Percentiles rank a stretch among this genome's conserved stretches.
These are phyloP conservation scores for Aspergillus floridensis DNA, from an alignment of 2,329 filamentous ascomycete genomes.

Conservation along the genomic window DNA sequence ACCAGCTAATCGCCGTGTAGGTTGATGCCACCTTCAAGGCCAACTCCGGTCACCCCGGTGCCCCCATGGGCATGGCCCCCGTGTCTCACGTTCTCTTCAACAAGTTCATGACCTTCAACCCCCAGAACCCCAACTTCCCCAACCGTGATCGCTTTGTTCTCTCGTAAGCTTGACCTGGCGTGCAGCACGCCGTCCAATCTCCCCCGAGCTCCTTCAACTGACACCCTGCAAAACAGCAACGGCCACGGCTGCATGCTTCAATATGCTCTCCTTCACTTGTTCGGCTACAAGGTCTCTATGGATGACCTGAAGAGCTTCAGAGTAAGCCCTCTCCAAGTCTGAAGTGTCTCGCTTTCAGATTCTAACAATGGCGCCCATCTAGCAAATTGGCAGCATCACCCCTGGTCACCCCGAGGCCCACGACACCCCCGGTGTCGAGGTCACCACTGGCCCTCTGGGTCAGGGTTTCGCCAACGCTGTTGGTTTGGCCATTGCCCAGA, in stretches of 20 bases:
- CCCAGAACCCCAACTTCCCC: slow-evolving; percentile 94
- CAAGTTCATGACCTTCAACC: slow-evolving; percentile 99
- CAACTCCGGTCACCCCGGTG: slow-evolving; percentile 98
- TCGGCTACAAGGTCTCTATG: slow-evolving; percentile 80
- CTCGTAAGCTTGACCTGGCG: slow-evolving; percentile 68
- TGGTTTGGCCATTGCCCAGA: slow-evolving; percentile 94
- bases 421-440: slow-evolving; percentile 94
- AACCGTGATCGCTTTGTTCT: slow-evolving; percentile 99
- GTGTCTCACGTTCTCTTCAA: slow-evolving; percentile 96
- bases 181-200: background rate
- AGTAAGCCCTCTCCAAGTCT: slow-evolving; percentile 56
- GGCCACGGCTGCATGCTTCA: slow-evolving; percentile 99
- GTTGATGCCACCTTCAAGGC: slow-evolving; percentile 95
- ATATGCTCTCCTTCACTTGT: slow-evolving; percentile 96
- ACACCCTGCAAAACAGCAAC: slow-evolving; percentile 60
- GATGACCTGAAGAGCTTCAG: slow-evolving; percentile 97
- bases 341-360: background rate
- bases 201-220: slow-evolving; percentile 12
- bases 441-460: slow-evolving; percentile 95
- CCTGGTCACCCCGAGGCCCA: slow-evolving; percentile 95
- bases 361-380: slow-evolving; percentile 17
- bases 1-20: slow-evolving; percentile 49
- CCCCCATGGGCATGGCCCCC: slow-evolving; percentile 95
- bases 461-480: slow-evolving; percentile 98
- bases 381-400: slow-evolving; percentile 75